A percentile compares a stretch with the other conserved stretches of the same genome.
Conservation (phyloP, 345 rosid species). For the rapeseed (Brassica napus) region DNA sequence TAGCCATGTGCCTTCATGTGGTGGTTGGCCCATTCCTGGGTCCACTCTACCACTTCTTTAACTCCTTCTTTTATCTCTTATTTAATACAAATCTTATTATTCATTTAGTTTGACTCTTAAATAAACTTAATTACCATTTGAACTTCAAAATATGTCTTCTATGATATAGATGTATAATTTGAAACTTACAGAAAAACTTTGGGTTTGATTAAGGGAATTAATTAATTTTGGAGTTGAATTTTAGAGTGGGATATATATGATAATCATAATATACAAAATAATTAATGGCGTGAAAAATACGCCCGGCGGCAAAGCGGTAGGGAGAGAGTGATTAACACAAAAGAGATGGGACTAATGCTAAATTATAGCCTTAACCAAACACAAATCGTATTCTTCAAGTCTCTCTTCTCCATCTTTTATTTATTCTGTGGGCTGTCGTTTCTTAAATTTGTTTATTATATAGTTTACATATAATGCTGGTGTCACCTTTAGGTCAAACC, state of each 20-base stretch:
- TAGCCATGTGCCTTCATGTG: slow-evolving; percentile 51
- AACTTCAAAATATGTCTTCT: not conserved
- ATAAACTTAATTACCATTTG: not conserved
- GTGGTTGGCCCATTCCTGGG: slow-evolving; percentile 42
- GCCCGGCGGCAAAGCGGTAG: slow-evolving; percentile 33
- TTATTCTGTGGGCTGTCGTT: not conserved
- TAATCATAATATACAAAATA: not conserved
- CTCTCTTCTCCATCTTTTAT: slow-evolving; percentile 7
- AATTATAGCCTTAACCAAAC: slow-evolving; percentile 44
- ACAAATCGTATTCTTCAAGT: slow-evolving; percentile 38
- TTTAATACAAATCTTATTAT: not conserved
- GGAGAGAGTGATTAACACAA: slow-evolving; percentile 44
- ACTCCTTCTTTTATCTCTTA: slow-evolving; percentile 15
- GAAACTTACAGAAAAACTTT: not conserved
- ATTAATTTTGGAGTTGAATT: not conserved
- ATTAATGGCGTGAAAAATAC: slow-evolving; percentile 42
- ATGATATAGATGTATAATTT: not conserved
- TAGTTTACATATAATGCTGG: not conserved
- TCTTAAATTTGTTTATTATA: slow-evolving; percentile 3
- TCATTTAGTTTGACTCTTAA: slow-evolving; percentile 16
- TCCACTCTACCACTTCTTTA: slow-evolving; percentile 34
- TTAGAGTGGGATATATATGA: not conserved
- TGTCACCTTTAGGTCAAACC: slow-evolving; percentile 21
- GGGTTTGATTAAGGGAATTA: not conserved
- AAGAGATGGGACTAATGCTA: slow-evolving; percentile 46